Conservation (phyloP, 2,329 filamentous ascomycete genomes). For the Aureobasidium sp. region DNA sequence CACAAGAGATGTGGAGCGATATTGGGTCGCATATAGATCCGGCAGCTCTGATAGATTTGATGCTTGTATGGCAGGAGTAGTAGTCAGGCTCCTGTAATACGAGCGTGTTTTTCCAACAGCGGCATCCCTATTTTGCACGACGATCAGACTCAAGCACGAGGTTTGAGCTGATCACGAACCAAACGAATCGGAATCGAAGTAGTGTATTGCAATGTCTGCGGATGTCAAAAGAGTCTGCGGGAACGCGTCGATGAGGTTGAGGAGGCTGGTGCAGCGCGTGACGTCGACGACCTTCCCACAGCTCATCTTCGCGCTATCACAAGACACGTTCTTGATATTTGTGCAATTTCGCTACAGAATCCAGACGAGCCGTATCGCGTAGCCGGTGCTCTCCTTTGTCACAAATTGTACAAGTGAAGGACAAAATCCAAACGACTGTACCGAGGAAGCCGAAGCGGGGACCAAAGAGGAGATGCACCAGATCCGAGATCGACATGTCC, state of each 20-base stretch:
- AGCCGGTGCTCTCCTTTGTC: neutral
- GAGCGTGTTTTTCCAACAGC: neutral
- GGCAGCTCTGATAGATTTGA: neutral
- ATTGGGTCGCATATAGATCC: neutral
- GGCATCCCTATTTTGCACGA: neutral
- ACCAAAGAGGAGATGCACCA: neutral
- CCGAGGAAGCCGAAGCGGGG: slow-evolving; percentile 4
- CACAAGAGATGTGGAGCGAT: neutral
- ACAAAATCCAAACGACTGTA: too few relatives aligned
- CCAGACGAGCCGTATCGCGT: neutral
- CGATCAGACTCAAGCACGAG: neutral
- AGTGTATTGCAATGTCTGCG: neutral
- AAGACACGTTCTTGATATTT: neutral
- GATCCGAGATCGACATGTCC: neutral
- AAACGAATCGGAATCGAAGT: neutral
- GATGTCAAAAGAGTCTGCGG: neutral
- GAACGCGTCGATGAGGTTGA: neutral
- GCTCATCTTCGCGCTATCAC: neutral
- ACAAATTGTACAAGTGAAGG: neutral
- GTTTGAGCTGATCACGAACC: too few relatives aligned
- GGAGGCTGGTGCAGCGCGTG: neutral
- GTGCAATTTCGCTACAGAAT: neutral
- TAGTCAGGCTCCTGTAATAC: neutral
- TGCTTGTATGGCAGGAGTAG: neutral
- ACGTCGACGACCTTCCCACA: neutral